Percentiles rank a stretch among this genome's conserved stretches.
Conservation (phyloP, 2,329 filamentous ascomycete species). For the Dactylellina cionopaga region DNA sequence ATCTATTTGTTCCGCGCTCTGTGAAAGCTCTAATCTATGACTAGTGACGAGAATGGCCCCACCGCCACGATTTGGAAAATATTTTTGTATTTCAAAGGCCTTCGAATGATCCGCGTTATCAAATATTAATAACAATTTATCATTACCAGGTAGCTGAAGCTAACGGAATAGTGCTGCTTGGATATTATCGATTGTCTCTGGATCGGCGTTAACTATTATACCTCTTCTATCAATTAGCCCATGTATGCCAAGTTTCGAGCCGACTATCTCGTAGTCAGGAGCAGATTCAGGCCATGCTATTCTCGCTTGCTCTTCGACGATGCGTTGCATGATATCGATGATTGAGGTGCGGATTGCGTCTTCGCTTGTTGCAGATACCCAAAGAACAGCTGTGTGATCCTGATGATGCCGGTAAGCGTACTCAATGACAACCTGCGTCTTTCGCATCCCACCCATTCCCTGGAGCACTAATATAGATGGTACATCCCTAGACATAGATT, state of each 20-base stretch:
- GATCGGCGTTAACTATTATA: not conserved
- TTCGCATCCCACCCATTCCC: slow-evolving; percentile 46
- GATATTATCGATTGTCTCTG: not conserved
- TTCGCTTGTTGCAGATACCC: slow-evolving; percentile 52
- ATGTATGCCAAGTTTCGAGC: slow-evolving; percentile 13
- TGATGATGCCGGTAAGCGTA: slow-evolving; percentile 51
- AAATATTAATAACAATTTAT: slow-evolving; percentile 19
- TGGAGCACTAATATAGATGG: not conserved
- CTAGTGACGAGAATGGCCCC: slow-evolving; percentile 14
- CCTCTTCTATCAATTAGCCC: not conserved
- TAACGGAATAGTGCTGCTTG: not conserved
- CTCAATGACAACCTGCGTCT: slow-evolving; percentile 55
- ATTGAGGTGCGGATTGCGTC: not conserved
- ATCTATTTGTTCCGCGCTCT: not conserved
- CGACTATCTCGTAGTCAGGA: slow-evolving; percentile 15
- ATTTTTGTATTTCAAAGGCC: slow-evolving; percentile 5
- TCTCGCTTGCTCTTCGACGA: slow-evolving; percentile 8
- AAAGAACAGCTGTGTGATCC: slow-evolving; percentile 55
- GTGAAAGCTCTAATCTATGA: slow-evolving; percentile 4
- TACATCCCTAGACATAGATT: not conserved
- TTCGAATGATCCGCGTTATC: slow-evolving; percentile 30
- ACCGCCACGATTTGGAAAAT: slow-evolving; percentile 10
- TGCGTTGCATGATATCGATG: not conserved
- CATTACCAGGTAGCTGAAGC: slow-evolving; percentile 8
- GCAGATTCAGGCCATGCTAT: not conserved